Base-by-base conservation (phyloP, 2,329 filamentous ascomycete species). In the Fusarium sp. region DNA sequence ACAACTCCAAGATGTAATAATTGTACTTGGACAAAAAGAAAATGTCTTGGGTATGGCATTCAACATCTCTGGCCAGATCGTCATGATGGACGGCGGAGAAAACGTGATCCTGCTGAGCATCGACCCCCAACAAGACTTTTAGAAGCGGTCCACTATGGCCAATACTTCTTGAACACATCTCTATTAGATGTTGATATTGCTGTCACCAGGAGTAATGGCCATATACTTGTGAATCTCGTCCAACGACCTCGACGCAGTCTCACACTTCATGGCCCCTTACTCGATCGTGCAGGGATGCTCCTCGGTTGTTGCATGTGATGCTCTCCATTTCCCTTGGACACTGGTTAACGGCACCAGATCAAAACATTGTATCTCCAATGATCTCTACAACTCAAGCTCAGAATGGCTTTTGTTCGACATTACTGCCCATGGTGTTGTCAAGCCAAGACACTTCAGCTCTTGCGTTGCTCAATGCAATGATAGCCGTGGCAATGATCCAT, bases 151-250 rank as follows among this genome's bases (percentile, higher is more conserved):
- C 25, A 54, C 10, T 59, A 33, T n/a, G 56, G 27, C 19, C 31
- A 39, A n/a, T 59, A 25, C n/a, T 59, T 59, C n/a, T 23, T 59
- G 11, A 54, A 59, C n/a, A 59, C 35, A 16, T 59, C 35, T 2
- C 10, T 3, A 7, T 23, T 7, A 25, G 56, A 59, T 23, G 12
- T 59, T 16, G 1, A 14, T n/a, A 11, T 59, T 11, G 14, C 45
- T 8, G 1, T 19, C 10, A 4, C 10, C 3, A 12, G 10, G 1
- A 4, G 27, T 15, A 3, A 4, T 2, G 7, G 14, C 2, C 18
- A 33, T 19, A 6, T 25, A 4, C 15, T 54, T 19, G 19, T 33
- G 12, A 11, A 21, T 16, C 35, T 31, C 4, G 7, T 23, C 10
- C 25, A 11, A 3, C 45, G 8, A 10, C 56, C 45, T 25, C 35